These are phyloP conservation scores for Starmerella geochares DNA, from an alignment of 805 yeast species.

Conservation along the genomic window DNA sequence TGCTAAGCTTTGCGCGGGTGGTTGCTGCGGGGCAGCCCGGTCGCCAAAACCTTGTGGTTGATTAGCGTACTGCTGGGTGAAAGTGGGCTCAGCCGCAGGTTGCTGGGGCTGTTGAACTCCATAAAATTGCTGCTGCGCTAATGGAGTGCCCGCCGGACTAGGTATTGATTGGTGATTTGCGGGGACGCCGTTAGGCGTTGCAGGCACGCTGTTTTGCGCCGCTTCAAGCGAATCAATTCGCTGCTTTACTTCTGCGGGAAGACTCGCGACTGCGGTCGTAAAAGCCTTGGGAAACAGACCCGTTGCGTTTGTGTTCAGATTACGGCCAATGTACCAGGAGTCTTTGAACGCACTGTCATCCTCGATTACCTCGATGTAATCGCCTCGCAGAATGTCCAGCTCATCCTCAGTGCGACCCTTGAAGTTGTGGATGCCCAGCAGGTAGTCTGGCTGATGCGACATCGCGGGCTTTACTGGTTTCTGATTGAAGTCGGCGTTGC, in stretches of 20 bases:
- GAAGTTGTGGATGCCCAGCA: slow-evolving; percentile 73
- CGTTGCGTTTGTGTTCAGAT: slow-evolving; percentile 57
- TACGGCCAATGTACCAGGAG: slow-evolving; percentile 79
- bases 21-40: background rate
- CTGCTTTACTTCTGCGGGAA: slow-evolving; percentile 18
- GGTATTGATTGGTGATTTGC: background rate
- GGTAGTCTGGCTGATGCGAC: slow-evolving; percentile 21
- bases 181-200: too few relatives aligned
- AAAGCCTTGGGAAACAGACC: slow-evolving; percentile 89
- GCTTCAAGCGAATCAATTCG: background rate
- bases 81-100: background rate
- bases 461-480: slow-evolving; percentile 3
- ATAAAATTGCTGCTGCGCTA: background rate
- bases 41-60: background rate
- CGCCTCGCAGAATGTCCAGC: slow-evolving; percentile 68
- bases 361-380: slow-evolving; percentile 75
- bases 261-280: slow-evolving; percentile 36
- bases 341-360: slow-evolving; percentile 91
- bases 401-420: slow-evolving; percentile 84
- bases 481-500: slow-evolving; percentile 7
- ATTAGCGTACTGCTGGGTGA: background rate
- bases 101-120: background rate
- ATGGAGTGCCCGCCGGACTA: background rate
- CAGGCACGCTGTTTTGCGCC: too few relatives aligned
- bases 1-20: background rate